Evolutionary conservation across 352 stramenopile species (phyloP), one percentile per base, ranked within the genome.

Genomic region (Phytophthora constricta): DNA sequence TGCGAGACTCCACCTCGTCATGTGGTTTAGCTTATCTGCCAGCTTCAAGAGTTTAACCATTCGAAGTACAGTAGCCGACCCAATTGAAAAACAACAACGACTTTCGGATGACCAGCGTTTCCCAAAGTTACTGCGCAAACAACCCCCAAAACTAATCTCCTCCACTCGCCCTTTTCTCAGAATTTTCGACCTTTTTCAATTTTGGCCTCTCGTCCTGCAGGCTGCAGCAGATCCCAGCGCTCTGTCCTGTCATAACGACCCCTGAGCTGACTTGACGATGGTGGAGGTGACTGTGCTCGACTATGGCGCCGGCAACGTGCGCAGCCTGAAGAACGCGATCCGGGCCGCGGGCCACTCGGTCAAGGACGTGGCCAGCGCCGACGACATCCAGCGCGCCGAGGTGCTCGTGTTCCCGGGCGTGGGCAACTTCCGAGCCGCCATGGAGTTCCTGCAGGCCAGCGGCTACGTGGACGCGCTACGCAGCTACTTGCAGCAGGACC

Each of bases 301-400:
- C 80, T 99, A 99, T 72, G 97, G 97, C 61, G 97, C 97, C n/a
- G 97, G 97, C 65, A 99, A 99, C 80, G 97, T 99, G 62, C 92
- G 97, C 64, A 98, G 93, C 62, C 86, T 99, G 13, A 92, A 89
- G 77, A 99, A 99, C 74, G 97, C 97, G 33, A 98, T 99, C 68
- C 77, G 82, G 39, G 83, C 84, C 5, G 84, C 93, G 8, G 97
- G 96, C 17, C 96, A 96, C 66, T 79, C 87, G 49, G 86, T 98
- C 49, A 87, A 93, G 50, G 89, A 97, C 62, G 96, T 98, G 46
- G 77, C 83, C 19, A 77, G 78, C 37, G 86, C 92, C 22, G 85
- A 93, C n/a, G 92, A 99, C 82, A 98, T 99, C 63, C 59, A 62
- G 39, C 48, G 75, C 19, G 96, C 96, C 14, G 72, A 98, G 34